Conservation (phyloP, 2,329 filamentous ascomycete genomes). For the Pseudonectria foliicola region DNA sequence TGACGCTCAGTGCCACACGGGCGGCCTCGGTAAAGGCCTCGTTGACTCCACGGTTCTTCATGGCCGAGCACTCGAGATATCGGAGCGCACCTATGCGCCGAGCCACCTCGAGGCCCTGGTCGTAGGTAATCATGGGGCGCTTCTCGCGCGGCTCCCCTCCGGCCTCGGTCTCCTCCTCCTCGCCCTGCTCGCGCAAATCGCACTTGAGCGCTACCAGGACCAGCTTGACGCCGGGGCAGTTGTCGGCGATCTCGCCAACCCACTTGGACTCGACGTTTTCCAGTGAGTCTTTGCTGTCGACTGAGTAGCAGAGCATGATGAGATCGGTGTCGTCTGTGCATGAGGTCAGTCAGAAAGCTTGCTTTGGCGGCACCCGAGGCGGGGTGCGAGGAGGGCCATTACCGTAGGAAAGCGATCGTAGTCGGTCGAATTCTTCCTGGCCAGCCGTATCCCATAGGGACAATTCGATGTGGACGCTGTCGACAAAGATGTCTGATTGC, state of each 20-base stretch:
- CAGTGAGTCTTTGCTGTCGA: constrained; percentile 91
- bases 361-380: constrained; percentile 1
- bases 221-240: constrained; percentile 90
- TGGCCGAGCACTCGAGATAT: constrained; percentile 97
- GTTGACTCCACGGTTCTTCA: constrained; percentile 96
- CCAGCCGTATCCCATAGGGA: constrained; percentile 98
- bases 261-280: constrained; percentile 99
- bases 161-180: constrained; percentile 58
- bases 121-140: constrained; percentile 76
- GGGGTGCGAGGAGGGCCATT: constrained; percentile 7
- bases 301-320: constrained; percentile 98
- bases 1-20: constrained; percentile 76
- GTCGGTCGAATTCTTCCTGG: constrained; percentile 96
- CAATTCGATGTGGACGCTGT: constrained; percentile 92
- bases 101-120: constrained; percentile 84
- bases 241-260: constrained; percentile 96
- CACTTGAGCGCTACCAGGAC: constrained; percentile 96
- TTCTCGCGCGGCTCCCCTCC: constrained; percentile 44
- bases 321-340: constrained; percentile 74
- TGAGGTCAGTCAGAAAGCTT: neutral
- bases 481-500: constrained; percentile 84
- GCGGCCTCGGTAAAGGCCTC: constrained; percentile 98
- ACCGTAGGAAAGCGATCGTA: constrained; percentile 93
- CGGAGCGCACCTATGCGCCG: constrained; percentile 85
- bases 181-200: constrained; percentile 74